A percentile compares a stretch with the other conserved stretches of the same genome.
phyloP scores from a whole-genome alignment of 768 basidiomycete species.

The Tulasnella calospora region DNA sequence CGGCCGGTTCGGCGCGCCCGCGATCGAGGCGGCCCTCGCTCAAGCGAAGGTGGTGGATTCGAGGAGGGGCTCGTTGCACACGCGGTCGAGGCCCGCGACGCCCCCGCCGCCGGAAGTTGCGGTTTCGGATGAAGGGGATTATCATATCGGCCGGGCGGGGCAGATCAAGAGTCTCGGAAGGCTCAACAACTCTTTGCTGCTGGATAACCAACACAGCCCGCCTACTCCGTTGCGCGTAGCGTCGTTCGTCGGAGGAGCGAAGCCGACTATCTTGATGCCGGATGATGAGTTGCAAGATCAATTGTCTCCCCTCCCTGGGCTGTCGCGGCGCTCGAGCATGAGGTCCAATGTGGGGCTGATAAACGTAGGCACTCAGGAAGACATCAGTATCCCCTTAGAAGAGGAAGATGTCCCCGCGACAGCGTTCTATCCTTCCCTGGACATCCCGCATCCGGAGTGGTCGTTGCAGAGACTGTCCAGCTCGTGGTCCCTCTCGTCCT shows the following conservation, averaged over 20 bases:
- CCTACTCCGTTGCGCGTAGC: slow-evolving; percentile 11
- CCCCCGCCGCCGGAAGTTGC: neutral
- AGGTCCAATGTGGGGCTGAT: neutral
- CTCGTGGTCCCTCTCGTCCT: slow-evolving; percentile 24
- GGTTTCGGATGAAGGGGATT: neutral
- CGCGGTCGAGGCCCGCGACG: neutral
- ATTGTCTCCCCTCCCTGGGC: neutral
- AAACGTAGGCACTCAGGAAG: neutral
- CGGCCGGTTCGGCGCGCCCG: no score
- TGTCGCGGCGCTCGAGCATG: neutral
- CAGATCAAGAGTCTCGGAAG: slow-evolving; percentile 16
- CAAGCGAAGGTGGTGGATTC: no score
- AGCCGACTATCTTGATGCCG: neutral
- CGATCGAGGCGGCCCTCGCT: no score
- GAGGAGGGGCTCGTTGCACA: no score
- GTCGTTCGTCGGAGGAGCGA: neutral
- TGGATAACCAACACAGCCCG: neutral
- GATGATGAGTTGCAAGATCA: neutral
- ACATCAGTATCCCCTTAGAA: slow-evolving; percentile 3
- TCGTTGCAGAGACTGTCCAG: slow-evolving; percentile 22
- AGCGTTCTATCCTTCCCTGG: slow-evolving; percentile 14
- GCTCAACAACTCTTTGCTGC: slow-evolving; percentile 7
- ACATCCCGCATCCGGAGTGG: slow-evolving; percentile 16
- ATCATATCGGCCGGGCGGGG: slow-evolving; percentile 9
- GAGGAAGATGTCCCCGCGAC: neutral